These are phyloP conservation scores for Mycena polygramma DNA, from an alignment of 768 basidiomycete genomes.

Conservation along the genomic window DNA sequence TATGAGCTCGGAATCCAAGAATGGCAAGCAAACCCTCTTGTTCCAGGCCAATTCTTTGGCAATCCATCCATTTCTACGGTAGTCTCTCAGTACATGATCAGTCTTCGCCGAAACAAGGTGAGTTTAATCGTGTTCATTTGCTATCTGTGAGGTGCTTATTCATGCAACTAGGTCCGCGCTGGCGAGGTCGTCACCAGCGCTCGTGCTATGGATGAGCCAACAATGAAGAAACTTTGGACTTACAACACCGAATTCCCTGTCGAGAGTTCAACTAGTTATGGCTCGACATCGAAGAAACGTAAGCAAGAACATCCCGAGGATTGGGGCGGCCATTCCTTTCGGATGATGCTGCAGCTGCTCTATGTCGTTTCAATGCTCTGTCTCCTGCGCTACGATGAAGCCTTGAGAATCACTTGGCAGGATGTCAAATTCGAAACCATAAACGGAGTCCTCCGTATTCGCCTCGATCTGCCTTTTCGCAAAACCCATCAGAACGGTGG, in stretches of 20 bases:
- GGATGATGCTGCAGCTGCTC: too few species aligned
- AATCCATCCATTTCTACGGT: too few species aligned
- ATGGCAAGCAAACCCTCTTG: too few species aligned
- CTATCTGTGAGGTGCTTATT: background rate
- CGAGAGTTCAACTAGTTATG: slow-evolving; percentile 4
- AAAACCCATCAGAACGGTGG: too few species aligned
- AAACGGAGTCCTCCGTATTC: background rate
- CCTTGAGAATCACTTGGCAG: slow-evolving; percentile 9
- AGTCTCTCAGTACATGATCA: slow-evolving; percentile 10
- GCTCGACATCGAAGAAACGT: slow-evolving; percentile 6
- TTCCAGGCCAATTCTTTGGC: too few species aligned
- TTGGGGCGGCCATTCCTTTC: slow-evolving; percentile 7
- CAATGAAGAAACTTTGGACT: slow-evolving; percentile 11
- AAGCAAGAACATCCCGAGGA: slow-evolving; percentile 8
- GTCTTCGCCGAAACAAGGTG: slow-evolving; percentile 11
- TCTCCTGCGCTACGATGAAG: slow-evolving; percentile 5
- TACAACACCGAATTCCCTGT: slow-evolving; percentile 3
- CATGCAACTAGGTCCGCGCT: background rate
- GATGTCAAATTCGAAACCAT: background rate
- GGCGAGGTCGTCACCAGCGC: slow-evolving; percentile 9
- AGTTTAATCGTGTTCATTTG: background rate
- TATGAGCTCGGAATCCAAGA: too few species aligned
- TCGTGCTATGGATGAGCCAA: slow-evolving; percentile 10
- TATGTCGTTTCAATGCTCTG: slow-evolving; percentile 9
- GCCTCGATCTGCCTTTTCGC: too few species aligned